A percentile compares a stretch with the other conserved stretches of the same genome.
These are phyloP conservation scores for Cyclotella kingstonii DNA, from an alignment of 108 stramenopile species.

Conservation along the genomic window DNA sequence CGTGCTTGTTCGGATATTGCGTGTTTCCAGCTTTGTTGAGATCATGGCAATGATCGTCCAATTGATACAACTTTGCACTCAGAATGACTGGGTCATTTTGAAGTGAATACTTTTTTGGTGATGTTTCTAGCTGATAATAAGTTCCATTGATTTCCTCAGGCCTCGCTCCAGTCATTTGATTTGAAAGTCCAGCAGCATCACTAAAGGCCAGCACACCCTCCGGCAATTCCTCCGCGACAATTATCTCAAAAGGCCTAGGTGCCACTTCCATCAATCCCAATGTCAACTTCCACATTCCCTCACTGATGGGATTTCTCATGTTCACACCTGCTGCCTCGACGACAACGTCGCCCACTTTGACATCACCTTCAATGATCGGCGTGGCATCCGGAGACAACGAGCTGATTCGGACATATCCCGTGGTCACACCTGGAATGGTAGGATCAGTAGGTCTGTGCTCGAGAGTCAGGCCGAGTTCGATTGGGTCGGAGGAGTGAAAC, in stretches of 20 bases:
- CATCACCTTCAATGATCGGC: slow-evolving; percentile 42
- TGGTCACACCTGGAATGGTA: slow-evolving; percentile 5
- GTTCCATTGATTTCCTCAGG: slow-evolving; percentile 7
- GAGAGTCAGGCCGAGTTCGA: slow-evolving; percentile 24
- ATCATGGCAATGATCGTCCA: not conserved
- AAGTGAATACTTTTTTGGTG: not conserved
- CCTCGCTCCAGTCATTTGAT: slow-evolving; percentile 3
- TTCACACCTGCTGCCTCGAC: slow-evolving; percentile 83
- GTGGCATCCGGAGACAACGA: slow-evolving; percentile 7
- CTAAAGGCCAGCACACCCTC: slow-evolving; percentile 20
- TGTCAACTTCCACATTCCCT: slow-evolving; percentile 86
- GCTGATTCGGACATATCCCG: slow-evolving; percentile 28
- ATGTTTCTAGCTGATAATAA: slow-evolving; percentile 27
- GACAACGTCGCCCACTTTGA: slow-evolving; percentile 70
- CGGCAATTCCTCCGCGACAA: slow-evolving; percentile 45
- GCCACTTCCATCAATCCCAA: slow-evolving; percentile 82
- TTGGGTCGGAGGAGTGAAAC: slow-evolving; percentile 28
- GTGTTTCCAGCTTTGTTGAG: not conserved
- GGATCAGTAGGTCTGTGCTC: slow-evolving; percentile 1
- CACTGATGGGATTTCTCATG: slow-evolving; percentile 78
- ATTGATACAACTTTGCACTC: slow-evolving; percentile 5
- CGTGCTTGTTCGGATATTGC: not conserved
- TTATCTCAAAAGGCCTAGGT: slow-evolving; percentile 66
- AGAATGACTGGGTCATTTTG: slow-evolving; percentile 10
- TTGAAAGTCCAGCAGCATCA: slow-evolving; percentile 21